These are phyloP conservation scores for Psilocybe cyanescens DNA, from an alignment of 768 basidiomycete species.

Conservation along the genomic window DNA sequence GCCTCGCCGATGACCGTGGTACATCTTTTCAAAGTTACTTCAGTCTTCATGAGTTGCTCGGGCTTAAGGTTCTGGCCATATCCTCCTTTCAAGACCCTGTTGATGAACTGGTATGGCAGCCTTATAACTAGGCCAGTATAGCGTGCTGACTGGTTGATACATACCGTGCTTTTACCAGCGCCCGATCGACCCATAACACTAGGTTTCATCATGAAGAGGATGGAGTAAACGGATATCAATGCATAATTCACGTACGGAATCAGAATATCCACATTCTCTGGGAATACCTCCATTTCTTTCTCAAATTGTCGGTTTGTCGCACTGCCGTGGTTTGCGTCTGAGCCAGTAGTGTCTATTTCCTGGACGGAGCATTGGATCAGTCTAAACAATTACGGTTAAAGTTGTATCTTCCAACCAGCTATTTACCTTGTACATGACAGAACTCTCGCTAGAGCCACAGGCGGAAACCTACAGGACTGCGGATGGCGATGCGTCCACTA, in stretches of 20 bases:
- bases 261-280: neutral
- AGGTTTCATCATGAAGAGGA: neutral
- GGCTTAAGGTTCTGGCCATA: neutral
- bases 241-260: neutral
- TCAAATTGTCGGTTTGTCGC: too few species aligned
- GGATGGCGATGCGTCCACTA: too few species aligned
- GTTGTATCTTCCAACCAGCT: too few species aligned
- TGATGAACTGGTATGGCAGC: constrained; percentile 1
- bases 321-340: too few species aligned
- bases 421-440: too few species aligned
- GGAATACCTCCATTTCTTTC: too few species aligned
- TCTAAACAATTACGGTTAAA: too few species aligned
- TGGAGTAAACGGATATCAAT: neutral
- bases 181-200: constrained; percentile 5
- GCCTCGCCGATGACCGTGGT: neutral
- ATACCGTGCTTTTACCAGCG: constrained; percentile 7
- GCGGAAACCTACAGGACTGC: too few species aligned
- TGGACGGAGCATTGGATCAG: too few species aligned
- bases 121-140: neutral
- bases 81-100: neutral
- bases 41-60: neutral
- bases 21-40: neutral
- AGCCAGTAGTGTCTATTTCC: too few species aligned
- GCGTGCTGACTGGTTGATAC: neutral
- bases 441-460: too few species aligned